Evolutionary conservation across 345 rosid species (phyloP), one percentile per base, ranked within the genome.

Genomic region (Citropsis articulata): DNA sequence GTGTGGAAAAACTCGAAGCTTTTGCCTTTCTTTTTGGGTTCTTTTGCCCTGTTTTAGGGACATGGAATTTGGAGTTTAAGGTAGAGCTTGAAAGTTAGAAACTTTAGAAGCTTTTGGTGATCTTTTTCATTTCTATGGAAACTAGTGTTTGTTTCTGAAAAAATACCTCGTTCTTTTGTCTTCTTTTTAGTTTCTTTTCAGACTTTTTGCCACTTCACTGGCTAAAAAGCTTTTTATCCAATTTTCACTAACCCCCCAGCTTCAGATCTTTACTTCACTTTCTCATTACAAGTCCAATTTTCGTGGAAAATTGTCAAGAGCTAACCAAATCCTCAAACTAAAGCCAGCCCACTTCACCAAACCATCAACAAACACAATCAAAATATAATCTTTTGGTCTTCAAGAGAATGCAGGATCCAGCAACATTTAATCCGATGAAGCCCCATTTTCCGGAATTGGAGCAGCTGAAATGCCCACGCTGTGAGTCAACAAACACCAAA

Each of bases 401-500:
- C 5, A 4, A 28, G 45, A 81, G 76, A 72, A 92, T 92, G 96
- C 88, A 92, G 84, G 92, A 90, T 77, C 83, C 82, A 59, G 62
- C 90, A 63, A 36, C 87, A 62, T 81, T 81, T 63, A 87, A 80
- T 35, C 56, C 83, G 56, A 65, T 76, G 75, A 86, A 81, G 80
- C 88, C 89, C 2, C 89, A 81, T 72, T 90, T 91, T 77, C 97
- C 93, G 22, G 98, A 95, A 85, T 93, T 85, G 79, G 95, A 90
- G 77, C 92, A 92, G 82, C 86, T 94, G 2, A 89, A 89, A 72
- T 92, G 94, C 25, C 96, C 96, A 3, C 94, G 94, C 19, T 92
- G 96, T 64, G 89, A 90, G 45, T 92, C 97, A 1, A 71, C 79
- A 68, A 90, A 94, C 93, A 94, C 98, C 69, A 94, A 94, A 55